Evolutionary conservation across 805 yeast genomes (phyloP), one percentile per base, ranked within the genome.

Genomic region (Monosporozyma unispora): DNA sequence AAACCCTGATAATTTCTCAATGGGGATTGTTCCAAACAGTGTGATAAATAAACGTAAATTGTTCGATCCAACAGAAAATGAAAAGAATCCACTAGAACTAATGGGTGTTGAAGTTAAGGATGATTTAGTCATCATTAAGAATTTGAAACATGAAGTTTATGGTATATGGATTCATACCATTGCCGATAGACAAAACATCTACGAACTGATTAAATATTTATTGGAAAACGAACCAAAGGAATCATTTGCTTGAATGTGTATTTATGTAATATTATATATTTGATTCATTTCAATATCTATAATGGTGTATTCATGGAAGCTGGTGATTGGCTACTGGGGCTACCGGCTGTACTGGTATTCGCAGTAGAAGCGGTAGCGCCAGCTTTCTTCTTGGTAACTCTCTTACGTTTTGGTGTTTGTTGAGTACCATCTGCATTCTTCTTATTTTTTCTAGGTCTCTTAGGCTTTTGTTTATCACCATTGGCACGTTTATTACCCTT

Each of bases 131-230:
- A 85, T 86, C 48, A 76, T 86, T 19, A 81, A 81, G 61, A 82
- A 80, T 58, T 68, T 82, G 46, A 69, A 77, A 46, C 88, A 84
- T 21, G 86, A 82, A 43, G 82, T 84, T 11, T 85, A 75, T 62
- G 95, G 95, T 1, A 68, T 86, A 45, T 86, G 93, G 93, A 74
- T 85, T 19, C 86, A 82, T 60, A 80, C 84, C 49, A 81, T 76
- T 43, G 78, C 74, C 7, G 90, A 84, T 58, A 72, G 91, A 63
- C 75, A 74, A 43, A 77, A 78, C 56, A 68, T 85, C 40, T 77
- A 70, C 57, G 78, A 80, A 57, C 52, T 74, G 46, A 58, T 74
- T 19, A 66, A 66, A 48, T 63, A 63, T 50, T 52, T 64, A 29
- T 52, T 64, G 41, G 67, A 64, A 35, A 62, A 55, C 51, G 66